Base-by-base conservation (phyloP, 2,329 filamentous ascomycete genomes). In the Fusarium longipes region DNA sequence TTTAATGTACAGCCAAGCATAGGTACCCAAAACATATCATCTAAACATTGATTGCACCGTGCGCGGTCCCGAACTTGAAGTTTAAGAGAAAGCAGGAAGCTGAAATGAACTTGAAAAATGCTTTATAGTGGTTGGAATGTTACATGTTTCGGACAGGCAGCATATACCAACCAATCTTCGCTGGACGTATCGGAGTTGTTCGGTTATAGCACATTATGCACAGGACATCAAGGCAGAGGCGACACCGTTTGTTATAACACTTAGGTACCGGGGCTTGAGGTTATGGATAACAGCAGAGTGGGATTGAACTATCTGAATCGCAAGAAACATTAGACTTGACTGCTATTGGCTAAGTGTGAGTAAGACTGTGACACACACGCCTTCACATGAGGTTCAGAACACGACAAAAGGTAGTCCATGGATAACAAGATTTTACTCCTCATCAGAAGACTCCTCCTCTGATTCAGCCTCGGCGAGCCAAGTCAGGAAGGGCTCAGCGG, bases 401-500 rank as follows among this genome's bases (percentile, higher is more conserved):
- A 61, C n/a, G 32, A 54, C 36, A 25, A 22, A 17, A 49, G 49
- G 29, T 30, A 22, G 50, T 24, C 33, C 20, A 17, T n/a, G 29
- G 18, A 38, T 12, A 14, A 22, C 17, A 24, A 32, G 48, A 29
- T 71, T 72, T 65, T 77, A 76, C 72, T 88, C 87, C 18, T 89
- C 88, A 25, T 90, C 89, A 8, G 82, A 83, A 43, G 65, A 84
- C 62, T 90, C 89, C 68, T 90, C 89, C 68, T 92, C 89, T 66
- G 91, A 88, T 22, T 90, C 89, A 9, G 94, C 94, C 80, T 91
- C 93, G 72, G 93, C 88, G 59, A 98, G 93, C 95, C 94, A 98
- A 74, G 89, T 91, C 76, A 97, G 86, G 87, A 99, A 99, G 68
- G 92, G 90, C 84, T 96, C 92, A 53, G 96, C 93, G 70, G 93